These are phyloP conservation scores for Aristolochia contorta DNA, from an alignment of 164 flowering plant species.

Conservation along the genomic window DNA sequence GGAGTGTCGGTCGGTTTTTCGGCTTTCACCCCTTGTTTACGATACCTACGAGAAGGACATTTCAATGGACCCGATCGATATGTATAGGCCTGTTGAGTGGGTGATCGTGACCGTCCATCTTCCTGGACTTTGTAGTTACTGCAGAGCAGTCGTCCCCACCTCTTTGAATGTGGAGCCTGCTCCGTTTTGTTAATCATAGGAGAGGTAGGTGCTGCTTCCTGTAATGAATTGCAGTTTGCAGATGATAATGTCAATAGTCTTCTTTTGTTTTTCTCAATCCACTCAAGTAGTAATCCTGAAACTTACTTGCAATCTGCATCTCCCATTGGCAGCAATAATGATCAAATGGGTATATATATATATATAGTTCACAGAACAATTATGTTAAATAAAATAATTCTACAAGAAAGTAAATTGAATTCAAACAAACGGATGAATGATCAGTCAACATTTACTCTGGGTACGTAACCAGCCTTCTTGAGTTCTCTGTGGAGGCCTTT, in stretches of 20 bases:
- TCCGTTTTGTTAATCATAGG: no score
- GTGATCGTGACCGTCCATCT: neutral
- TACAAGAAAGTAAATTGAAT: neutral
- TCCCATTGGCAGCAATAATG: neutral
- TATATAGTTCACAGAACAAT: neutral
- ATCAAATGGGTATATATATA: neutral
- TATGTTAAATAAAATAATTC: neutral
- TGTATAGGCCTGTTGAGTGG: neutral
- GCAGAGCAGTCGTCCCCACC: neutral
- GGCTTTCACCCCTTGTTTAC: neutral
- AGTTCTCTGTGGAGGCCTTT: slow-evolving; percentile 6
- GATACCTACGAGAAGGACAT: neutral
- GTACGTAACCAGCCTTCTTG: slow-evolving; percentile 8
- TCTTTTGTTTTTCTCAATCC: no score
- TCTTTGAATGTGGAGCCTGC: neutral
- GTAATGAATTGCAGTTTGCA: no score
- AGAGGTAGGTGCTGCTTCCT: no score
- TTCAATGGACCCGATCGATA: neutral
- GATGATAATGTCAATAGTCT: no score
- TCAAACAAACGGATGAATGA: neutral
- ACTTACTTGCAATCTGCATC: neutral
- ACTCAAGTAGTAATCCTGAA: no score
- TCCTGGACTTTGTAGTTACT: neutral
- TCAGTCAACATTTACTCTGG: slow-evolving; percentile 4
- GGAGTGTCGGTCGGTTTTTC: neutral